Percentiles rank a stretch among this genome's conserved stretches.
phyloP scores from a whole-genome alignment of 148 eudicot species.

The Rhododendron mucronatum region DNA sequence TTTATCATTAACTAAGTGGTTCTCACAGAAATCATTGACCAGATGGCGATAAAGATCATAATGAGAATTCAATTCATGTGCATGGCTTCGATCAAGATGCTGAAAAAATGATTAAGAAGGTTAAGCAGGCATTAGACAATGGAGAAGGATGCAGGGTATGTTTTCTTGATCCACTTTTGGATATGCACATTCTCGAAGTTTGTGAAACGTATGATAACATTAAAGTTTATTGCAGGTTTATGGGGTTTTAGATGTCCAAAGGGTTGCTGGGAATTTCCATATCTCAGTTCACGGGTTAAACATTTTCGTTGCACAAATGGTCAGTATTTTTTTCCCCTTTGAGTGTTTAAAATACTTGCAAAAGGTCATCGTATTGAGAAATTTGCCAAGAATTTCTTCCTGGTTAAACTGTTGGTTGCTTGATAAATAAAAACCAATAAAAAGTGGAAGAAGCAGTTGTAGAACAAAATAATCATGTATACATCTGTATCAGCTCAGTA shows the following conservation, averaged over 20 bases:
- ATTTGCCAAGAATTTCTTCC: background rate
- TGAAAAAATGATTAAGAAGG: constrained; percentile 72
- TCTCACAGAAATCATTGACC: constrained; percentile 23
- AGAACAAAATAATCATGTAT: background rate
- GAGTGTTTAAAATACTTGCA: background rate
- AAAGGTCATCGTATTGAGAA: background rate
- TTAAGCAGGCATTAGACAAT: constrained; percentile 70
- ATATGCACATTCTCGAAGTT: background rate
- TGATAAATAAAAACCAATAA: background rate
- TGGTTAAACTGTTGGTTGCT: background rate
- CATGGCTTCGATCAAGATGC: constrained; percentile 82
- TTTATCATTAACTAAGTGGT: background rate
- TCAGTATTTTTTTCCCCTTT: constrained; percentile 29
- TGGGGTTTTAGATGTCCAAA: constrained; percentile 93
- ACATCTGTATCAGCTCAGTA: background rate
- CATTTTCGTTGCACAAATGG: constrained; percentile 96
- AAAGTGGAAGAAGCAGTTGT: background rate
- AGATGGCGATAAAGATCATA: constrained; percentile 56
- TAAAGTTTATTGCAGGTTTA: constrained; percentile 57
- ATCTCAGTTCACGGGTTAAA: constrained; percentile 96
- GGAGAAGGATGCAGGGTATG: constrained; percentile 96
- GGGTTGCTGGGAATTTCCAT: constrained; percentile 99
- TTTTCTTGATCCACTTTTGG: constrained; percentile 5
- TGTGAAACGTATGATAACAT: background rate
- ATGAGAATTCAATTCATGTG: constrained; percentile 49